Percentiles rank a stretch among this genome's conserved stretches.
These are phyloP conservation scores for Endoconidiophora polonica DNA, from an alignment of 2,329 filamentous ascomycete genomes.

Conservation along the genomic window DNA sequence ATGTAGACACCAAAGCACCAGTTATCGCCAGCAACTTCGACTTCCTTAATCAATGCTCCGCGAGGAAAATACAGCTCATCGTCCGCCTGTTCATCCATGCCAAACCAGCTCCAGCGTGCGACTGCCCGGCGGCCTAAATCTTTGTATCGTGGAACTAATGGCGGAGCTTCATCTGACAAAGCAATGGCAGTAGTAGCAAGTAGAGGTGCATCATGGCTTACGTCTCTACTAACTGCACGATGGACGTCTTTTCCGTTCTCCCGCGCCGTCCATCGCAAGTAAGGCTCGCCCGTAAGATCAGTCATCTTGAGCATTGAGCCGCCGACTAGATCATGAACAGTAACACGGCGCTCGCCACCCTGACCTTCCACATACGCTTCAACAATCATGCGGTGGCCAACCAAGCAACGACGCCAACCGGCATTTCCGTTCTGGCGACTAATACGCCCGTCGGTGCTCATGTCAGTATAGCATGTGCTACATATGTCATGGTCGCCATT, in stretches of 20 bases:
- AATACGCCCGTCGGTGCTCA: constrained; percentile 48
- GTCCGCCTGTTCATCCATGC: constrained; percentile 32
- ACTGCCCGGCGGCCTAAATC: constrained; percentile 25
- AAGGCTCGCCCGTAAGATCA: neutral
- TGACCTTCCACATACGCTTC: constrained; percentile 56
- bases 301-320: constrained; percentile 44
- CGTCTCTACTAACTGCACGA: constrained; percentile 11
- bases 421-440: constrained; percentile 56
- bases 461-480: constrained; percentile 53
- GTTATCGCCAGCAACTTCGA: constrained; percentile 75
- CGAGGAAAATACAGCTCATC: constrained; percentile 77
- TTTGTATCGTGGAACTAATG: constrained; percentile 2
- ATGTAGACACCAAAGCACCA: constrained; percentile 84
- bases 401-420: constrained; percentile 71
- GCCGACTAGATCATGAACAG: constrained; percentile 61
- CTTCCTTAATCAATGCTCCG: constrained; percentile 66
- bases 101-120: constrained; percentile 67
- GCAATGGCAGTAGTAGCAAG: neutral
- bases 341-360: constrained; percentile 48
- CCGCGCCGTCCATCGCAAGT: constrained; percentile 5
- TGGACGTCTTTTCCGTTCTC: constrained; percentile 4
- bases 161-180: neutral
- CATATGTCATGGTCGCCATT: constrained; percentile 79
- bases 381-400: constrained; percentile 70
- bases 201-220: constrained; percentile 30